These are phyloP conservation scores for Circinella umbellata DNA, from an alignment of 371 early-diverging fungal species.

Conservation along the genomic window DNA sequence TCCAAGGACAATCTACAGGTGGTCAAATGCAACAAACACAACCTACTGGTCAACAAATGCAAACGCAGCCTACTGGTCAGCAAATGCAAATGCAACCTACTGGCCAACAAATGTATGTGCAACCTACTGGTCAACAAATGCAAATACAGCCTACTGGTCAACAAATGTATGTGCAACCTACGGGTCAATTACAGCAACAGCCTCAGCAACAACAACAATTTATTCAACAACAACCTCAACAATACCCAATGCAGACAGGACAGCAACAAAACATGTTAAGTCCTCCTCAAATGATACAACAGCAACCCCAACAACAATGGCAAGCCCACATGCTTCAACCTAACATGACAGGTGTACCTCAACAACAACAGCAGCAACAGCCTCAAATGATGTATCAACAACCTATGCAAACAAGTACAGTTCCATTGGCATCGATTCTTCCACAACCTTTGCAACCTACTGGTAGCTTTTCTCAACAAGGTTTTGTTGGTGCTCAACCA, in stretches of 20 bases:
- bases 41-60: slow-evolving; percentile 5
- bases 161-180: slow-evolving; percentile 3
- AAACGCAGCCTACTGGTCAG: neutral
- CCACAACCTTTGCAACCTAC: slow-evolving; percentile 15
- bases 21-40: slow-evolving; percentile 1
- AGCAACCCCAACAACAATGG: slow-evolving; percentile 7
- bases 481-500: slow-evolving; percentile 39
- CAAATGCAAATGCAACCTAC: slow-evolving; percentile 11
- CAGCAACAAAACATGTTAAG: slow-evolving; percentile 18
- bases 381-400: slow-evolving; percentile 16
- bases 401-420: slow-evolving; percentile 18
- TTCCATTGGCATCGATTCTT: slow-evolving; percentile 13
- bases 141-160: too few relatives aligned
- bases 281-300: slow-evolving; percentile 9
- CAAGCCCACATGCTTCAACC: slow-evolving; percentile 25
- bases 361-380: neutral
- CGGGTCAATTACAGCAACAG: slow-evolving; percentile 9
- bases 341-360: slow-evolving; percentile 19
- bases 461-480: neutral
- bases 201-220: slow-evolving; percentile 14
- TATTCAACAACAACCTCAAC: slow-evolving; percentile 18
- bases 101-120: neutral
- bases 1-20: neutral
- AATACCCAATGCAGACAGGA: slow-evolving; percentile 8
- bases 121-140: slow-evolving; percentile 9